Conservation (phyloP, 257 asterid genomes). For the Verbena officinalis region DNA sequence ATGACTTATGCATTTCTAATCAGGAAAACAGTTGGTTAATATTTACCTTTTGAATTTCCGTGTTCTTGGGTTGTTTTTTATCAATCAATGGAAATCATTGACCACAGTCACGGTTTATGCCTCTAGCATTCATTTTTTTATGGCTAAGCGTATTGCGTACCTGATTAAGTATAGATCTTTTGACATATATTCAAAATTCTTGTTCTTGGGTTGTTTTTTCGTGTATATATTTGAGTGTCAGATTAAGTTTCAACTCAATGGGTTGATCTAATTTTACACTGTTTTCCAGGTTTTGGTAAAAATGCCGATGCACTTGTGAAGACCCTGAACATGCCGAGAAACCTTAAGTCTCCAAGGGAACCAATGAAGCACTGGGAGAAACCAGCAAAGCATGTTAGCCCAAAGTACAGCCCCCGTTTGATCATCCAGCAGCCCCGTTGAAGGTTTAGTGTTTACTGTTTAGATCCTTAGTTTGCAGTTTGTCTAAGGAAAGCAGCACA, state of each 20-base stretch:
- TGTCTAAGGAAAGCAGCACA: slow-evolving; percentile 7
- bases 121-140: no score
- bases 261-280: neutral
- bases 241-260: neutral
- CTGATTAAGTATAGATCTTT: no score
- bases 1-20: neutral
- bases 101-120: no score
- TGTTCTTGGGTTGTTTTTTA: no score
- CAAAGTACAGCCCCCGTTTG: slow-evolving; percentile 73
- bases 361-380: slow-evolving; percentile 60
- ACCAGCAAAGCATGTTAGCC: slow-evolving; percentile 62
- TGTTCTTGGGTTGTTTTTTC: neutral
- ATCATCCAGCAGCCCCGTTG: slow-evolving; percentile 96
- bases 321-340: slow-evolving; percentile 45
- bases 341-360: slow-evolving; percentile 40
- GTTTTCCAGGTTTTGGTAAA: slow-evolving; percentile 40
- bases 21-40: neutral
- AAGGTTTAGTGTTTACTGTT: slow-evolving; percentile 24
- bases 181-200: neutral
- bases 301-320: slow-evolving; percentile 48
- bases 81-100: no score
- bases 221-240: neutral
- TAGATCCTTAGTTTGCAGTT: slow-evolving; percentile 34
- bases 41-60: no score
- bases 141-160: no score